phyloP scores from a whole-genome alignment of 257 asterid species.

The Cordia subcordata region DNA sequence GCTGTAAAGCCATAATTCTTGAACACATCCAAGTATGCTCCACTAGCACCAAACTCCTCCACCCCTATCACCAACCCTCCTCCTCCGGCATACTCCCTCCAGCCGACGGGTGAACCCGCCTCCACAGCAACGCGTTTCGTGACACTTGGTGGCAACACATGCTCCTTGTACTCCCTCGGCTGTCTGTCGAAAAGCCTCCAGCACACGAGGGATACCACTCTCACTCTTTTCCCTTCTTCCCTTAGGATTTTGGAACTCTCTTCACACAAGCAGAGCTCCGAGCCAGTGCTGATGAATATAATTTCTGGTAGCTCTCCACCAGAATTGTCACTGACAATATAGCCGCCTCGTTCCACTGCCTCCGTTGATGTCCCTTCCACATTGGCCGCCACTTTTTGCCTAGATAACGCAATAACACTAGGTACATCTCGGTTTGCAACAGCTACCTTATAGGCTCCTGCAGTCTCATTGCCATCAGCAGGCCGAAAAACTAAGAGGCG shows the following conservation, averaged over 20 bases:
- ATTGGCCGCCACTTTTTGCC: slow-evolving; percentile 40
- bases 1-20: slow-evolving; percentile 43
- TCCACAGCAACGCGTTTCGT: slow-evolving; percentile 37
- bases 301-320: slow-evolving; percentile 30
- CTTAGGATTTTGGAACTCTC: slow-evolving; percentile 31
- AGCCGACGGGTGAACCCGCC: slow-evolving; percentile 51
- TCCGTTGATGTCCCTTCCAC: slow-evolving; percentile 36
- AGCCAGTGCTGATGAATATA: slow-evolving; percentile 50
- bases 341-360: slow-evolving; percentile 47
- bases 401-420: slow-evolving; percentile 36
- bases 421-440: slow-evolving; percentile 32
- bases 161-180: slow-evolving; percentile 32
- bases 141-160: slow-evolving; percentile 37
- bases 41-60: slow-evolving; percentile 47
- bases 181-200: slow-evolving; percentile 53
- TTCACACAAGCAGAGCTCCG: slow-evolving; percentile 42
- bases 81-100: slow-evolving; percentile 52
- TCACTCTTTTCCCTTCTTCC: slow-evolving; percentile 43
- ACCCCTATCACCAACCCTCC: slow-evolving; percentile 38
- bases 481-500: slow-evolving; percentile 45
- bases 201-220: slow-evolving; percentile 50
- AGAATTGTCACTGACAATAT: slow-evolving; percentile 40
- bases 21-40: slow-evolving; percentile 34
- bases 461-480: slow-evolving; percentile 54
- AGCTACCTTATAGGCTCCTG: slow-evolving; percentile 44